Percentiles rank a stretch among this genome's conserved stretches.
Conservation (phyloP, 805 yeast genomes). For the Kodamaea laetipori region DNA sequence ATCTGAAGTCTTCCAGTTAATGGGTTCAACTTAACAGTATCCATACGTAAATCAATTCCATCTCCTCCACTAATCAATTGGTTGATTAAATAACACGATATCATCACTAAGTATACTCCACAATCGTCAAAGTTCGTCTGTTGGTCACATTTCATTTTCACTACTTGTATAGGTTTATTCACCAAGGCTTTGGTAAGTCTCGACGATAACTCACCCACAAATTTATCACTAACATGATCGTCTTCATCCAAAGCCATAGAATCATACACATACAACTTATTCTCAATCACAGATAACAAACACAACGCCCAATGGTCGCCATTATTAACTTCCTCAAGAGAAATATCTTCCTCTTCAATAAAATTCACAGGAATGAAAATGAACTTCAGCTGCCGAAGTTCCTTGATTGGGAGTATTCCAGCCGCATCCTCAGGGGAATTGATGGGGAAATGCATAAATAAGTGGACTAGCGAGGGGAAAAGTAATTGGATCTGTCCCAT, state of each 20-base stretch:
- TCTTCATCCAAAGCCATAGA: conserved; percentile 41
- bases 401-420: conserved; percentile 34
- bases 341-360: conserved; percentile 44
- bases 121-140: conserved; percentile 69
- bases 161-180: conserved; percentile 26
- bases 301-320: conserved; percentile 81
- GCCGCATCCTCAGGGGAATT: conserved; percentile 37
- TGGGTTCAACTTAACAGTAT: conserved; percentile 47
- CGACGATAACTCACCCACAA: conserved; percentile 26
- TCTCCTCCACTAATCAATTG: conserved; percentile 14
- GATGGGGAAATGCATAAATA: conserved; percentile 52
- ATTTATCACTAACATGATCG: conserved; percentile 23
- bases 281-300: conserved; percentile 51
- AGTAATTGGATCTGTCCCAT: conserved; percentile 34
- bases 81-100: conserved; percentile 27
- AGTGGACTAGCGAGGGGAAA: conserved; percentile 64
- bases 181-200: conserved; percentile 28
- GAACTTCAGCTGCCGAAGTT: conserved; percentile 39
- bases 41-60: conserved; percentile 41
- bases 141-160: conserved; percentile 51
- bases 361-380: conserved; percentile 72
- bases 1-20: conserved; percentile 47
- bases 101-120: conserved; percentile 50
- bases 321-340: conserved; percentile 57
- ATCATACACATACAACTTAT: conserved; percentile 58